Evolutionary conservation across 148 eudicot species (phyloP), one percentile per base, ranked within the genome.

Genomic region (Limonium bicolor): DNA sequence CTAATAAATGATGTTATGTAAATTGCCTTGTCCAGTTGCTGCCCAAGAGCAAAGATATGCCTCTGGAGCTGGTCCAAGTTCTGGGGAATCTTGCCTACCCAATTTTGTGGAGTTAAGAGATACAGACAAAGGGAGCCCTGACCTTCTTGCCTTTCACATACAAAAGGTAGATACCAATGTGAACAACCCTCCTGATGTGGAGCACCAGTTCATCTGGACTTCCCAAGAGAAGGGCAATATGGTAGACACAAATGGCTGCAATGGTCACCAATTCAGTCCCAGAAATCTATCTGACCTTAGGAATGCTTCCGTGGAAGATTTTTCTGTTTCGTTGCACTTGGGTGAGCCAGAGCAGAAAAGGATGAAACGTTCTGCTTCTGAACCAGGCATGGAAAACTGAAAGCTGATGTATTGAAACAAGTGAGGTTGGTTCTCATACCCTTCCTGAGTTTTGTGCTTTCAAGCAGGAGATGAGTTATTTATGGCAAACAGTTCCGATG

Each of bases 261-360:
- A 29, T 20, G 26, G 27, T n/a, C 70, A 46, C 23, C 51, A 13
- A 14, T 20, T 26, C 31, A 57, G 40, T 22, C 41, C 38, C 20
- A 46, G 42, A 54, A 64, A 34, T 41, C 68, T 65, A 12, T 45
- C 67, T n/a, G 50, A 48, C 5, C 41, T 55, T 27, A 55, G 66
- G 35, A 54, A 69, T 36, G 59, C 39, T 2, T 34, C 55, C 0
- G 62, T 62, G 10, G 84, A 55, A 5, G 73, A 58, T 25, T 50
- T 47, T 33, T 54, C 42, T 10, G 70, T 69, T 31, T 60, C 66
- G 11, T 56, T 64, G 60, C 63, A 60, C 53, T 46, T 77, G 19
- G 84, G 76, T 28, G 79, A 77, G 61, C 76, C 73, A 1, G 62
- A 60, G 20, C 41, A 63, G 4, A 72, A 77, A 63, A 56, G 69